phyloP scores from a whole-genome alignment of 1,139 yeast species.

The Saccharomyces hybrid region DNA sequence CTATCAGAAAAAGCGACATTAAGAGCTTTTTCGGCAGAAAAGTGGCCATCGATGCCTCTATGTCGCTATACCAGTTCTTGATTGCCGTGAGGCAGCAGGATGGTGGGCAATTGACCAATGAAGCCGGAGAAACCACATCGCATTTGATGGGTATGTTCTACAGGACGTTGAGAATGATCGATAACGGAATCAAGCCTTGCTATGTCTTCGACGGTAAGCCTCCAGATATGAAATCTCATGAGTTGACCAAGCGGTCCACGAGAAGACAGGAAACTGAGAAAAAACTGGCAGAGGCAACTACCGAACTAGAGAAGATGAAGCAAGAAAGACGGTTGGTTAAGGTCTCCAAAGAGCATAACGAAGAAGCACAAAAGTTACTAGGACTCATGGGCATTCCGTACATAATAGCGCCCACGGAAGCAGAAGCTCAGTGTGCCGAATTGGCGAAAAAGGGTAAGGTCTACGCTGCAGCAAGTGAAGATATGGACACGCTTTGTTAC shows the following conservation, averaged over 20 bases:
- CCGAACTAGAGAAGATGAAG: slow-evolving; percentile 66
- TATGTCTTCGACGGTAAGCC: slow-evolving; percentile 97
- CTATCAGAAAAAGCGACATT: slow-evolving; percentile 72
- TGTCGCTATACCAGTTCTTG: slow-evolving; percentile 90
- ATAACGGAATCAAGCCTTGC: slow-evolving; percentile 88
- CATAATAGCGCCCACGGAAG: slow-evolving; percentile 94
- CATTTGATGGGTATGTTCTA: slow-evolving; percentile 95
- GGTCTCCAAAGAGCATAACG: slow-evolving; percentile 85
- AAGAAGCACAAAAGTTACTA: slow-evolving; percentile 77
- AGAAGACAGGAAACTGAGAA: slow-evolving; percentile 79
- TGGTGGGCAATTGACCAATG: slow-evolving; percentile 88
- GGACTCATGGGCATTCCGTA: slow-evolving; percentile 91
- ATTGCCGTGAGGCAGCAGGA: slow-evolving; percentile 96
- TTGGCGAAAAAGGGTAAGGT: slow-evolving; percentile 83
- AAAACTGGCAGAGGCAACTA: slow-evolving; percentile 38
- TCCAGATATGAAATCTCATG: slow-evolving; percentile 79
- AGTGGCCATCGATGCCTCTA: slow-evolving; percentile 83
- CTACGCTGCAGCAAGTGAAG: slow-evolving; percentile 96
- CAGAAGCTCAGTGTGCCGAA: slow-evolving; percentile 97
- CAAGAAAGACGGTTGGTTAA: slow-evolving; percentile 84
- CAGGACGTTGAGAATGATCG: slow-evolving; percentile 81
- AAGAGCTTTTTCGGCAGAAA: slow-evolving; percentile 86
- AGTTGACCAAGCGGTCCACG: slow-evolving; percentile 74
- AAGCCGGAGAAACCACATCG: slow-evolving; percentile 88
- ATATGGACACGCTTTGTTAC: slow-evolving; percentile 96